These are phyloP conservation scores for Cyberlindnera bimundalis DNA, from an alignment of 805 yeast species.

Conservation along the genomic window DNA sequence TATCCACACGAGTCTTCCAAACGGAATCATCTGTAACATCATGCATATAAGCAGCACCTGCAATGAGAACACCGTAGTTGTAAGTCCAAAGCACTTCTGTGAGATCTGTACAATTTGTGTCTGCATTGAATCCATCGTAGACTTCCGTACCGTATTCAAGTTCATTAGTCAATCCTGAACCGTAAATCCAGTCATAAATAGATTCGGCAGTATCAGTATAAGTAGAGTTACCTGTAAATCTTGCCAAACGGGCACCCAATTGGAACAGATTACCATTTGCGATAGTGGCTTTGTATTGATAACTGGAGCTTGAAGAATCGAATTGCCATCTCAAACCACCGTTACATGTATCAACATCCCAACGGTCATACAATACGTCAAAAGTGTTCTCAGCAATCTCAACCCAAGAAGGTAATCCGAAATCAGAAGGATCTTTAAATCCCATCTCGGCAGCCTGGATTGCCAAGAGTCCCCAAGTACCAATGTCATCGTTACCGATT, in stretches of 20 bases:
- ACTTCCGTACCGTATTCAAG: slow-evolving; percentile 36
- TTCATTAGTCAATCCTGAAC: slow-evolving; percentile 42
- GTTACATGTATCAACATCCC: slow-evolving; percentile 52
- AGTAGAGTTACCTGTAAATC: slow-evolving; percentile 49
- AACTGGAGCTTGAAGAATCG: slow-evolving; percentile 56
- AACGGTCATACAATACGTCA: slow-evolving; percentile 52
- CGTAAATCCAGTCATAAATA: slow-evolving; percentile 59
- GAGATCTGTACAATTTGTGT: slow-evolving; percentile 56
- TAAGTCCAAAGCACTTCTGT: slow-evolving; percentile 74
- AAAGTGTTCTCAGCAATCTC: slow-evolving; percentile 55
- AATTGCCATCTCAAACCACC: slow-evolving; percentile 76
- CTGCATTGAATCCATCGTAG: slow-evolving; percentile 69
- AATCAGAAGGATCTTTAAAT: slow-evolving; percentile 44
- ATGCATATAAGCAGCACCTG: slow-evolving; percentile 74
- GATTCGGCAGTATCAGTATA: slow-evolving; percentile 50
- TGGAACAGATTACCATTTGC: slow-evolving; percentile 65
- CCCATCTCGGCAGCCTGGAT: slow-evolving; percentile 61
- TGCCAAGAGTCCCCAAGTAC: slow-evolving; percentile 63
- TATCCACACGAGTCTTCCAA: slow-evolving; percentile 41
- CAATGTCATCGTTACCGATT: slow-evolving; percentile 72
- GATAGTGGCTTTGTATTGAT: slow-evolving; percentile 59
- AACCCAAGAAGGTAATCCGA: slow-evolving; percentile 46
- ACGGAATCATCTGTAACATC: slow-evolving; percentile 58
- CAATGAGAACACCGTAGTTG: slow-evolving; percentile 69
- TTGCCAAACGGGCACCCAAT: slow-evolving; percentile 58